Evolutionary conservation across 495 filamentous ascomycete species (phyloP), one percentile per base, ranked within the genome.

Genomic region (Neurospora sp.): DNA sequence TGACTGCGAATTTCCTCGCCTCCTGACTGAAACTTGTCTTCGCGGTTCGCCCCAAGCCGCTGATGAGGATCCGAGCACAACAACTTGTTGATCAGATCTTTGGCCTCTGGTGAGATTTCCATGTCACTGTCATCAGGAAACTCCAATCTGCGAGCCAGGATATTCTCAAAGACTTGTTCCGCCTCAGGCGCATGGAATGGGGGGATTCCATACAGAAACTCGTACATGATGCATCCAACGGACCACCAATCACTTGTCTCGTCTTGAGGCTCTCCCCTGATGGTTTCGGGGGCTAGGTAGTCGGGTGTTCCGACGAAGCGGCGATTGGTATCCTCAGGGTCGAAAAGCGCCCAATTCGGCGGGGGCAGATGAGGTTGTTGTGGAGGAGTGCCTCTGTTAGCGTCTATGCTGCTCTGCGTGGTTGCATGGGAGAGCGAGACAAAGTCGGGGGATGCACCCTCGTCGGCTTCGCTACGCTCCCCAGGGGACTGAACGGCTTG

Each of bases 181-280:
- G 96, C 96, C 48, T 93, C 93, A 20, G 85, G 85, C 7, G 93
- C 96, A 79, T 99, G 94, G 82, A 99, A 99, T 27, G 96, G 96
- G 1, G 96, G 96, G 31, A 82, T 93, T 87, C 70, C 96, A 92
- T 92, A 98, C 22, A 99, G 83, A 73, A 97, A 98, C 76, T 99
- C 96, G 78, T 98, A 99, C 82, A 98, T 84, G 73, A 99, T 98
- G 77, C 96, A 98, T 3, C 96, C 96, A 65, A 99, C 84, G 8
- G 96, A 98, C 96, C 96, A 99, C 96, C 96, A 99, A 87, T 99
- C 96, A 80, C 96, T 98, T 75, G 94, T 94, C 79, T 98, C 94
- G 79, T 99, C 96, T 82, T 98, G 96, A 0, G 94, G 93, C 73
- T 92, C 87, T 69, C 96, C 96, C 77, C 93, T 94, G 79, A 99